A percentile compares a stretch with the other conserved stretches of the same genome.
Conservation (phyloP, 1,284 basidiomycete genomes). For the Vanrija sp. region DNA sequence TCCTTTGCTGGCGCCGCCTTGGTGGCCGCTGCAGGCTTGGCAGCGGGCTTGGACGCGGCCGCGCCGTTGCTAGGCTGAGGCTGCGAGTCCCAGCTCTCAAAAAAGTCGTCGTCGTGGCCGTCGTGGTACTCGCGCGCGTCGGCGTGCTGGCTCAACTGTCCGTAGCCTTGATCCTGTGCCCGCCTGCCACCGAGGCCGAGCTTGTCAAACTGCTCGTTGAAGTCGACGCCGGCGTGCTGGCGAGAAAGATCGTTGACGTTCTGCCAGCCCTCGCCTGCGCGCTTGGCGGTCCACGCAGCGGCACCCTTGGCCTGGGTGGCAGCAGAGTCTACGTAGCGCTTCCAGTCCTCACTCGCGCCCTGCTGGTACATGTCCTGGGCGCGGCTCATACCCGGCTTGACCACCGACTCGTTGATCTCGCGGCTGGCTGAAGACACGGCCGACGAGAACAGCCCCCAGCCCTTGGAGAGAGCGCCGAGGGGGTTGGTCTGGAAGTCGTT, state of each 20-base stretch:
- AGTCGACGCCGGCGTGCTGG: slow-evolving; percentile 41
- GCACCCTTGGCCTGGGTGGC: slow-evolving; percentile 30
- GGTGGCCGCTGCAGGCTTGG: slow-evolving; percentile 3
- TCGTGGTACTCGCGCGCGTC: slow-evolving; percentile 24
- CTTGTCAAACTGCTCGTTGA: slow-evolving; percentile 45
- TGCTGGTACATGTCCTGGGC: slow-evolving; percentile 31
- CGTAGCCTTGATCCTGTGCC: slow-evolving; percentile 11
- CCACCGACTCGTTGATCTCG: slow-evolving; percentile 46
- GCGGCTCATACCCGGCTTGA: slow-evolving; percentile 43
- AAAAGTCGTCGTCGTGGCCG: slow-evolving; percentile 37
- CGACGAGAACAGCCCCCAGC: slow-evolving; percentile 49
- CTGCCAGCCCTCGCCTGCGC: slow-evolving; percentile 44
- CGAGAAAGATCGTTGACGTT: slow-evolving; percentile 44
- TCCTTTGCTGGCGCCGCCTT: not conserved
- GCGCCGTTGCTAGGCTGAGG: slow-evolving; percentile 3
- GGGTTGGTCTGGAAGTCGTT: slow-evolving; percentile 47
- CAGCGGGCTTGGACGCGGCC: not conserved
- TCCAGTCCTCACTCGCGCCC: slow-evolving; percentile 31
- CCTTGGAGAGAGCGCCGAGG: slow-evolving; percentile 44
- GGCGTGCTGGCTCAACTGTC: slow-evolving; percentile 7
- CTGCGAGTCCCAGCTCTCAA: slow-evolving; percentile 30
- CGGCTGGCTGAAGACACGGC: slow-evolving; percentile 39
- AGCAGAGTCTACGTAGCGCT: slow-evolving; percentile 27
- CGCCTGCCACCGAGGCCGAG: slow-evolving; percentile 28
- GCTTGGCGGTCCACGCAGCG: slow-evolving; percentile 31